Evolutionary conservation across 2,329 filamentous ascomycete species (phyloP).

Genomic region (Pseudogymnoascus sp.): DNA sequence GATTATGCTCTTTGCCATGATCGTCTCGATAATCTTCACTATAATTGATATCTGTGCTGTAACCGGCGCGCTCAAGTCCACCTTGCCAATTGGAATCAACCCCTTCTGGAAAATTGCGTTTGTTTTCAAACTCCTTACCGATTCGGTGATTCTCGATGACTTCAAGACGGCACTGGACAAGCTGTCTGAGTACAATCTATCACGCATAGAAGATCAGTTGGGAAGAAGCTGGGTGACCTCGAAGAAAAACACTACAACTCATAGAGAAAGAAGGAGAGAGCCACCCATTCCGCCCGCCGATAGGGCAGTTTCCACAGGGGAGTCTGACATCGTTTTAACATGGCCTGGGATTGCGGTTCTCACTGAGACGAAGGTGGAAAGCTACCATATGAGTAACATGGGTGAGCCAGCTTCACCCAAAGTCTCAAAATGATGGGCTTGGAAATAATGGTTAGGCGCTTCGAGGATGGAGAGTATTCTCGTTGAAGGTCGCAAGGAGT

Average conservation of each 20-base stretch:
- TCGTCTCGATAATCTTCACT: constrained; percentile 52
- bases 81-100: constrained; percentile 44
- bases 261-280: background rate
- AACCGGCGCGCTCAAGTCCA: constrained; percentile 36
- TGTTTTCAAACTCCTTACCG: constrained; percentile 60
- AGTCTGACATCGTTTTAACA: too few relatives aligned
- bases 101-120: constrained; percentile 57
- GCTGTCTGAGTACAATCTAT: constrained; percentile 2
- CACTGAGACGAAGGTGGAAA: too few relatives aligned
- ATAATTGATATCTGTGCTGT: constrained; percentile 54
- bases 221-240: background rate
- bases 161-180: constrained; percentile 52
- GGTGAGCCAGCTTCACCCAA: too few relatives aligned
- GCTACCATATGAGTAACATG: too few relatives aligned
- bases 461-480: too few relatives aligned
- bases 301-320: too few relatives aligned
- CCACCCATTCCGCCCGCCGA: background rate
- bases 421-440: too few relatives aligned
- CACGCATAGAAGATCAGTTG: constrained; percentile 7
- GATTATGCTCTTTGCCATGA: constrained; percentile 53
- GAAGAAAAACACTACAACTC: background rate
- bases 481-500: too few relatives aligned
- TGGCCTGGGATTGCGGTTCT: too few relatives aligned
- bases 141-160: constrained; percentile 59
- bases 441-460: too few relatives aligned